phyloP scores from a whole-genome alignment of 2,329 filamentous ascomycete species.

The Fusarium citri region DNA sequence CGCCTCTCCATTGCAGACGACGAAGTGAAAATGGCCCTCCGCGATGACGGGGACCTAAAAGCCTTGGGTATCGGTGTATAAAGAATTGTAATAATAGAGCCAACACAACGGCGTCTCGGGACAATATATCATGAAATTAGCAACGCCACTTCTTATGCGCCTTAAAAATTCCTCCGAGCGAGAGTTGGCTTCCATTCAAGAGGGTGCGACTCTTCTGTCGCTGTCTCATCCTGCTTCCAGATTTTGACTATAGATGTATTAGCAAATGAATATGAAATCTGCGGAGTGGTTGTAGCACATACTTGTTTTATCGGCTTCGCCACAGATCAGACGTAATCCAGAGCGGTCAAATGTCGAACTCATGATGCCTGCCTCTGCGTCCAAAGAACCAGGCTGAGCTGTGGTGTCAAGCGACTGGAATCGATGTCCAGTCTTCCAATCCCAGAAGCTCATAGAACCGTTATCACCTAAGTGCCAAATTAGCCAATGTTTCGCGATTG shows the following conservation, averaged over 20 bases:
- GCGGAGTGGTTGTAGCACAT: constrained; percentile 46
- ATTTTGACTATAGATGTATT: constrained; percentile 75
- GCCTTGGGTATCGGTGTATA: constrained; percentile 73
- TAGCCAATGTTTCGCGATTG: not conserved
- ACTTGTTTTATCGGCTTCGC: constrained; percentile 96
- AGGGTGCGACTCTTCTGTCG: constrained; percentile 91
- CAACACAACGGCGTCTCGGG: constrained; percentile 11
- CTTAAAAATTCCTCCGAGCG: constrained; percentile 78
- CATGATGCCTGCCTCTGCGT: constrained; percentile 96
- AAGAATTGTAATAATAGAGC: constrained; percentile 44
- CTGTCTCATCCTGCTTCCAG: constrained; percentile 93
- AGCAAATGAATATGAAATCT: constrained; percentile 40
- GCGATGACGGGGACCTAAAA: constrained; percentile 88
- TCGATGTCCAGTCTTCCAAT: constrained; percentile 95
- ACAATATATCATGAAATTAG: constrained; percentile 25
- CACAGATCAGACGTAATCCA: constrained; percentile 88
- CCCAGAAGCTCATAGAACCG: constrained; percentile 97
- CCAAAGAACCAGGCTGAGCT: constrained; percentile 91
- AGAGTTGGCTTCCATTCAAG: constrained; percentile 91
- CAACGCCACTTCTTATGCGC: constrained; percentile 7
- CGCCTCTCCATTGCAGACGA: constrained; percentile 89
- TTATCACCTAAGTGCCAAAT: constrained; percentile 73
- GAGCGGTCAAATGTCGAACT: constrained; percentile 92
- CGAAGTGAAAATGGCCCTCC: constrained; percentile 87
- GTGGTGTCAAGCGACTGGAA: constrained; percentile 92